Conservation (phyloP, 2,329 filamentous ascomycete genomes). For the Ascochyta rabiei region DNA sequence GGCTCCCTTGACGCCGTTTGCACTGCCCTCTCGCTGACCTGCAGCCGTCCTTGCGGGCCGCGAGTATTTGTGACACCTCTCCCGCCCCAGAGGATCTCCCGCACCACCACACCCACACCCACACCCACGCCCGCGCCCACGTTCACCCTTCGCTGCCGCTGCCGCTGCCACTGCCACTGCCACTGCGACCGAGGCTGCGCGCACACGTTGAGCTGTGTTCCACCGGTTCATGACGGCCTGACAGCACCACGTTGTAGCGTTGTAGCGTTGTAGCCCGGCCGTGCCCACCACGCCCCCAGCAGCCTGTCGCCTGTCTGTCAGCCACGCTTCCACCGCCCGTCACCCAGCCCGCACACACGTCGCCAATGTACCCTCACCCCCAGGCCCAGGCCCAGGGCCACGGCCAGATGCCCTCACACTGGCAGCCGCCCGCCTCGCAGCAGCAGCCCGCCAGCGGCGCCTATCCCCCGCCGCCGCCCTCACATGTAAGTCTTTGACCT, state of each 20-base stretch:
- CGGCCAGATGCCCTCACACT: constrained; percentile 48
- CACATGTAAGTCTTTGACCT: constrained; percentile 41
- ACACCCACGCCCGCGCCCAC: no score
- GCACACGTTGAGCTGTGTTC: constrained; percentile 15
- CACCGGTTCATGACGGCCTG: constrained; percentile 38
- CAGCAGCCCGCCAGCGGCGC: constrained; percentile 43
- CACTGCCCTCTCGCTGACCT: constrained; percentile 30
- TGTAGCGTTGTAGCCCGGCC: constrained; percentile 22
- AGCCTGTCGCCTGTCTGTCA: constrained; percentile 1
- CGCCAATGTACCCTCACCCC: constrained; percentile 46
- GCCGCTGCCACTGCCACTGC: background rate
- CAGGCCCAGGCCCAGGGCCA: constrained; percentile 45
- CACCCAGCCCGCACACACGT: background rate
- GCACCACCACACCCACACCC: constrained; percentile 20
- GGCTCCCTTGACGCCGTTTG: constrained; percentile 14
- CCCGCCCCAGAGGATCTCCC: constrained; percentile 34
- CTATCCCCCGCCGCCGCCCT: constrained; percentile 39
- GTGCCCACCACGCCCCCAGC: constrained; percentile 1
- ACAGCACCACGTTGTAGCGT: constrained; percentile 34
- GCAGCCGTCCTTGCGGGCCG: constrained; percentile 44
- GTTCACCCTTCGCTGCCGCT: no score
- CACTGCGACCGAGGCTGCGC: constrained; percentile 8
- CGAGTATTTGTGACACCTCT: constrained; percentile 39
- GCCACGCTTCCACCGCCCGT: constrained; percentile 3
- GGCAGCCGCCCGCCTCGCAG: constrained; percentile 45